Conservation (phyloP, 305 asterid species). For the Solanum aculeatissimum region DNA sequence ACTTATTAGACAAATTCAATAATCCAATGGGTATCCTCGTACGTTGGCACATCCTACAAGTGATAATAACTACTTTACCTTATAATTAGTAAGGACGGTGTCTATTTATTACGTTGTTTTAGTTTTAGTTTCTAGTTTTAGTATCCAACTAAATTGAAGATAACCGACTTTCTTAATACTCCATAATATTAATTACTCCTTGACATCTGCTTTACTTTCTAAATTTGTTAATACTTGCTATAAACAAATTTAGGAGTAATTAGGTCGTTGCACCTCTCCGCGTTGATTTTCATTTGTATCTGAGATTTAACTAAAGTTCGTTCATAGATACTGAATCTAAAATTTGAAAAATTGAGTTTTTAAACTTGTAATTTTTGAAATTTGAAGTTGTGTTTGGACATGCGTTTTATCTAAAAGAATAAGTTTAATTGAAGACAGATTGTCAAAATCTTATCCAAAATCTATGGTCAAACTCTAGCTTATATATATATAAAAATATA, state of each 20-base stretch:
- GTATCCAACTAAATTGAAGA: background rate
- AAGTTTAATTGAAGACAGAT: background rate
- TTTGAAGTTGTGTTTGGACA: too few species aligned
- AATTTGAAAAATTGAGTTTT: background rate
- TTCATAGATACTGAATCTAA: too few species aligned
- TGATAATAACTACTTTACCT: background rate
- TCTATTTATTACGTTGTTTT: background rate
- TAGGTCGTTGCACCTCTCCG: background rate
- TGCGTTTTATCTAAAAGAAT: too few species aligned
- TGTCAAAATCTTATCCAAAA: background rate
- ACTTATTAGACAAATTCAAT: background rate
- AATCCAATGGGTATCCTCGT: background rate
- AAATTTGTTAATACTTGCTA: background rate
- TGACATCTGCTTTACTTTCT: background rate
- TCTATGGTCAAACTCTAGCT: background rate
- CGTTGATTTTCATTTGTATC: background rate
- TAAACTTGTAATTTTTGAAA: too few species aligned
- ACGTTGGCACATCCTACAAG: background rate
- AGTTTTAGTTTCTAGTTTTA: background rate
- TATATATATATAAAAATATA: background rate
- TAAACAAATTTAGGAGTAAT: background rate
- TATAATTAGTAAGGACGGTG: background rate
- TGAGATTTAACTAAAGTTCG: too few species aligned
- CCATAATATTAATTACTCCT: background rate
- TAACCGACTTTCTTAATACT: background rate